Conservation (phyloP, 192 early-diverging fungal genomes). For the Podila epigama region DNA sequence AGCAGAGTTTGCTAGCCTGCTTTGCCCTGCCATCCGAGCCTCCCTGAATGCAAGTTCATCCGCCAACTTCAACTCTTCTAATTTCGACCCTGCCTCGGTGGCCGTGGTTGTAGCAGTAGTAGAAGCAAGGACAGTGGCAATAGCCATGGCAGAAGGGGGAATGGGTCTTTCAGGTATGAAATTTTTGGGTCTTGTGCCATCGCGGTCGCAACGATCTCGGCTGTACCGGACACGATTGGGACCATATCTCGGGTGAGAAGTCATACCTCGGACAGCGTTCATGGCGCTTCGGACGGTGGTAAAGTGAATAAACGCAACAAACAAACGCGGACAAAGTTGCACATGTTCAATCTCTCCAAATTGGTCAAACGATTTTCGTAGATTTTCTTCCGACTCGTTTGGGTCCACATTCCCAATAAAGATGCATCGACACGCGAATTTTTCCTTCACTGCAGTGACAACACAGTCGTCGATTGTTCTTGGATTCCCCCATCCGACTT, state of each 20-base stretch:
- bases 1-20: too few species aligned
- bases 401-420: conserved; percentile 76
- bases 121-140: too few species aligned
- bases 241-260: conserved; percentile 60
- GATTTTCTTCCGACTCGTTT: conserved; percentile 53
- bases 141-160: too few species aligned
- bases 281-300: conserved; percentile 70
- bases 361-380: conserved; percentile 62
- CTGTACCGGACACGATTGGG: conserved; percentile 74
- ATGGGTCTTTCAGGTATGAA: too few species aligned
- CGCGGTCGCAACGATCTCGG: conserved; percentile 77
- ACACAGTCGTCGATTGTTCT: neutral
- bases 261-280: conserved; percentile 67
- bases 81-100: too few species aligned
- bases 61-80: too few species aligned
- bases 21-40: too few species aligned
- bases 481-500: neutral
- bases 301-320: conserved; percentile 84
- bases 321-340: conserved; percentile 68
- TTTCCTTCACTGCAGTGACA: conserved; percentile 33
- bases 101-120: too few species aligned
- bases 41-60: too few species aligned
- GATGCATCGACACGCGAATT: conserved; percentile 76
- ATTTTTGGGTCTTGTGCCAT: conserved; percentile 2
- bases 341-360: conserved; percentile 78